Evolutionary conservation across 148 eudicot species (phyloP), one percentile per base, ranked within the genome.

Genomic region (Mesembryanthemum crystallinum): DNA sequence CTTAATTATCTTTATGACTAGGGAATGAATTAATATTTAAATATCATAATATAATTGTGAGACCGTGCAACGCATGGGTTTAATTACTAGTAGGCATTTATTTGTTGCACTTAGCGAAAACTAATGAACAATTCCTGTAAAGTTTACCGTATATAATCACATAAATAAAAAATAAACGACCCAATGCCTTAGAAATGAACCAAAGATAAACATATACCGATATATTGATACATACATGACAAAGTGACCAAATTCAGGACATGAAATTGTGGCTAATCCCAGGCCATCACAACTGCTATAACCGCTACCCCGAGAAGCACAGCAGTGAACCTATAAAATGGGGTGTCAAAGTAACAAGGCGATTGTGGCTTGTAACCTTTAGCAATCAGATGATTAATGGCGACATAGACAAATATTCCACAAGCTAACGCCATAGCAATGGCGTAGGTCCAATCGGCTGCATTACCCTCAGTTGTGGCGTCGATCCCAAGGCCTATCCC

Each of bases 401-500:
- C 93, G 0, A 90, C 88, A 80, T 92, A 91, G 1, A 92, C 75
- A 77, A 90, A 92, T 32, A 90, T 85, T 18, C 98, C 98, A 77
- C 89, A 86, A 51, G 93, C 96, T 30, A 90, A 39, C 0, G 84
- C 91, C 93, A 90, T 91, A 12, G 89, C 75, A 35, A 92, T 89
- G 1, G 93, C 98, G 47, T 85, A 92, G 3, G 74, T 80, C 98
- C 93, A 89, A 55, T 92, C 90, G 14, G 96, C 91, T 21, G 72
- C 29, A 0, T 29, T 28, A 5, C 94, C 92, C 80, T 92, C 74
- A 3, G 86, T 73, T 4, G 96, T 84, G 78, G 93, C 92, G 17
- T 87, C 88, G n/a, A 92, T 88, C 29, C 87, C 93, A 0, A 92
- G 84, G 33, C 96, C 95, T 15, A 92, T 86, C 7, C 87, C 96